Base-by-base conservation (phyloP, 2,329 filamentous ascomycete genomes). In the Colletotrichum noveboracense region DNA sequence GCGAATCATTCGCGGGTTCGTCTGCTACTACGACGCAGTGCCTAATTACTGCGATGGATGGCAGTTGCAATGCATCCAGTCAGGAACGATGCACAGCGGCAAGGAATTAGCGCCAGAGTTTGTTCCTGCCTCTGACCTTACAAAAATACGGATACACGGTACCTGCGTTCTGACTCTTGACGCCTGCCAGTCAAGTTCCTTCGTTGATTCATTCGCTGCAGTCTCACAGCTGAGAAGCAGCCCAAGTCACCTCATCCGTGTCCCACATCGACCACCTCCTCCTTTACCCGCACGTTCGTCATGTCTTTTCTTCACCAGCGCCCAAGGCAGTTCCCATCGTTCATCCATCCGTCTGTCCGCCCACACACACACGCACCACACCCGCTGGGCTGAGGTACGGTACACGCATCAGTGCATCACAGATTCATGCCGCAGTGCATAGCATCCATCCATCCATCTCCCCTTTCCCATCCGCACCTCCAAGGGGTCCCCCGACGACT, bases 1-100 rank as follows among this genome's bases (percentile, higher is more conserved):
- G 18, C 10, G 21, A 73, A 73, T 26, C 56, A 74, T 70, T 70
- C 71, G 66, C 18, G 56, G 24, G 61, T 71, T 62, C 64, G n/a
- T 64, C 70, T 66, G 64, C 70, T 36, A 55, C 38, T 43, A 43
- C 36, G 0, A 18, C 14, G 36, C 34, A 36, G 34, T 36, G 7
- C 34, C 34, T 36, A 36, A 36, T 36, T 66, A 70, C 70, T 38
- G 30, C 38, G 18, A 43, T 38, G 36, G 36, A 38, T n/a, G 58
- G 26, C 7, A 4, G 26, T 34, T 71, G 24, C 55, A 12, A 32
- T 14, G 8, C 58, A 55, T 48, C 36, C 34, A 7, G 67, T n/a
- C 60, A 62, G 18, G n/a, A 21, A 48, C 43, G 43, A 61, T 32
- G 28, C 66, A 58, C 55, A 62, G 69, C 69, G 48, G 60, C 28